Conservation (phyloP, 768 basidiomycete genomes). For the Mycena crocata region DNA sequence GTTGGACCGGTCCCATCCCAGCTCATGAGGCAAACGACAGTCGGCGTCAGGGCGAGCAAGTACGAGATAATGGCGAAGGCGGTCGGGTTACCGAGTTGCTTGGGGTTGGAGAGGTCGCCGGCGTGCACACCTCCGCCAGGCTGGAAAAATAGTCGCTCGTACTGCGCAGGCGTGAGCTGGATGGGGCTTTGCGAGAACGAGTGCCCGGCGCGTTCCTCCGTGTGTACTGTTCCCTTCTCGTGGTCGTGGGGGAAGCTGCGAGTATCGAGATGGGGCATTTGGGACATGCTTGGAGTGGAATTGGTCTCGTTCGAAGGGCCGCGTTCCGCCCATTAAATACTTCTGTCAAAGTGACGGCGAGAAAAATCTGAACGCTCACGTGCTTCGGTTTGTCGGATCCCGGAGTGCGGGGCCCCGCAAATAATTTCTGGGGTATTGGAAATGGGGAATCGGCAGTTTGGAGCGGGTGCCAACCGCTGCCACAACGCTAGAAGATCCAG, state of each 20-base stretch:
- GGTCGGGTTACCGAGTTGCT: slow-evolving; percentile 32
- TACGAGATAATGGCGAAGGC: slow-evolving; percentile 32
- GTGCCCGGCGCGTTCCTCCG: background rate
- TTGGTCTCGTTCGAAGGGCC: background rate
- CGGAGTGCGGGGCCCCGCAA: background rate
- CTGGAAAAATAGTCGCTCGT: slow-evolving; percentile 11
- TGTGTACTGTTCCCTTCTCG: background rate
- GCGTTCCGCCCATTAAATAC: background rate
- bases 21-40: slow-evolving; percentile 30
- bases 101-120: slow-evolving; percentile 4
- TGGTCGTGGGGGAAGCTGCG: background rate
- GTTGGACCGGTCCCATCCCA: slow-evolving; percentile 32
- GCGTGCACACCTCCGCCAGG: slow-evolving; percentile 16
- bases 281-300: background rate
- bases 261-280: background rate
- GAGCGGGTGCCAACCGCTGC: too few relatives aligned
- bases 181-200: background rate
- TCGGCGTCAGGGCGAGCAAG: slow-evolving; percentile 33
- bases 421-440: too few relatives aligned
- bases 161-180: background rate
- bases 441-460: too few relatives aligned
- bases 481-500: too few relatives aligned
- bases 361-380: background rate
- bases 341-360: background rate
- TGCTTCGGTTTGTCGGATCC: background rate